These are phyloP conservation scores for Cyphellophora europaea DNA, from an alignment of 2,329 filamentous ascomycete species.

Conservation along the genomic window DNA sequence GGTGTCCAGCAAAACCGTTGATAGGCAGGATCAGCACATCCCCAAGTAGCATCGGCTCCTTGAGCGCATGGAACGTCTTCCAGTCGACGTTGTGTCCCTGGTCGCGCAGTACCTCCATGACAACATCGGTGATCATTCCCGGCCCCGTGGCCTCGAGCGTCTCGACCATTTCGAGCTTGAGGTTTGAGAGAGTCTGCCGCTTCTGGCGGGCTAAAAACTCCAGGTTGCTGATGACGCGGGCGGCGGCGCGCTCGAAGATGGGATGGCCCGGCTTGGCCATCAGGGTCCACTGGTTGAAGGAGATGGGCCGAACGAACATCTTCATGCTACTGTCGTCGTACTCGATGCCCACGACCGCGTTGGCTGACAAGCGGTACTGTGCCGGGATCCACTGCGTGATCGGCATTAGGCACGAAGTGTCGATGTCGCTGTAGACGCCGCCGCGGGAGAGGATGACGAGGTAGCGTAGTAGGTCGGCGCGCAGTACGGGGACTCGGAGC, in stretches of 20 bases:
- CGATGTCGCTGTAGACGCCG: conserved; percentile 83
- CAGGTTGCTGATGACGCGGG: conserved; percentile 74
- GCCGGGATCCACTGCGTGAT: conserved; percentile 82
- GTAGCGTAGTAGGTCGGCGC: conserved; percentile 69
- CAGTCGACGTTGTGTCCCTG: conserved; percentile 61
- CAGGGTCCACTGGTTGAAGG: conserved; percentile 99
- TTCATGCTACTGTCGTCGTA: conserved; percentile 69
- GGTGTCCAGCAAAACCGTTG: conserved; percentile 59
- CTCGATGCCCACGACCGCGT: conserved; percentile 87
- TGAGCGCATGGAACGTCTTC: conserved; percentile 81
- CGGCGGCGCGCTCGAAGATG: conserved; percentile 74
- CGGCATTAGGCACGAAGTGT: conserved; percentile 74
- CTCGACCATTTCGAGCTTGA: conserved; percentile 52
- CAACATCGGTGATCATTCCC: conserved; percentile 81
- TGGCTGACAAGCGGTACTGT: conserved; percentile 65
- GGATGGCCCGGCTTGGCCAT: conserved; percentile 92
- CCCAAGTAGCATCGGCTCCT: conserved; percentile 71
- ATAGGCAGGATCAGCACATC: conserved; percentile 92
- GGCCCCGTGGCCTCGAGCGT: conserved; percentile 93
- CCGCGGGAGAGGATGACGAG: conserved; percentile 66
- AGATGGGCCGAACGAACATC: conserved; percentile 70
- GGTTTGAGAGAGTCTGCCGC: conserved; percentile 35
- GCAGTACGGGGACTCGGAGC: conserved; percentile 59
- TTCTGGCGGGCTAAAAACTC: conserved; percentile 50
- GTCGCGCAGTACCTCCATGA: conserved; percentile 51